Evolutionary conservation across 768 basidiomycete genomes (phyloP).

Genomic region (Pholiota molesta): DNA sequence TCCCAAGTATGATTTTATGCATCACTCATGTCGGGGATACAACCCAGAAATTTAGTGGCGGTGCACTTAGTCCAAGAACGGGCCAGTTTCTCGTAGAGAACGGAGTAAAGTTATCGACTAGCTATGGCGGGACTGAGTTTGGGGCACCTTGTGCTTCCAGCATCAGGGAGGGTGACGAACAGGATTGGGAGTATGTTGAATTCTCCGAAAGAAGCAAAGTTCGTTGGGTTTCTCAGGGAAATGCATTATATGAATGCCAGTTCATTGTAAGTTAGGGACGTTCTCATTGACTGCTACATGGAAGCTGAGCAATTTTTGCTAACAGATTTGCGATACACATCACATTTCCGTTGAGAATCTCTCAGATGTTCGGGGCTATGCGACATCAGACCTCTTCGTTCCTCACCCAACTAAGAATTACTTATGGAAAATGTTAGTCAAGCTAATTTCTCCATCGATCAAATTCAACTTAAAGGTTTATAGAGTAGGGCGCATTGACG

Average conservation of each 20-base stretch:
- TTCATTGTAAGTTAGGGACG: constrained; percentile 30
- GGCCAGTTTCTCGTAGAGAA: constrained; percentile 30
- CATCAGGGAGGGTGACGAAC: constrained; percentile 20
- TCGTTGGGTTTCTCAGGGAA: constrained; percentile 36
- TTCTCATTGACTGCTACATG: background rate
- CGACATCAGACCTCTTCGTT: constrained; percentile 45
- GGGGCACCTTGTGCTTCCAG: constrained; percentile 21
- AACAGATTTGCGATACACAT: constrained; percentile 34
- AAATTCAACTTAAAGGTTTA: background rate
- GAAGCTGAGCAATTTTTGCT: too few species aligned
- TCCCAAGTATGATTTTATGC: background rate
- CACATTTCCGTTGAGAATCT: constrained; percentile 39
- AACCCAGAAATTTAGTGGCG: constrained; percentile 35
- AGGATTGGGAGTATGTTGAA: constrained; percentile 36
- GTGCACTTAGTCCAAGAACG: constrained; percentile 33
- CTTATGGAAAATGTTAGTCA: constrained; percentile 44
- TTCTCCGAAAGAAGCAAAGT: constrained; percentile 27
- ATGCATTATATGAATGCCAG: constrained; percentile 41
- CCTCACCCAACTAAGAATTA: constrained; percentile 44
- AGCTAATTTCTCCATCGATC: background rate
- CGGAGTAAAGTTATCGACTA: constrained; percentile 30
- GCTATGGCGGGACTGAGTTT: constrained; percentile 36
- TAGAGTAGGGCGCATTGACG: constrained; percentile 45
- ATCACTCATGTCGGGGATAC: constrained; percentile 9
- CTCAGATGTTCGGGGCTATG: constrained; percentile 39